Evolutionary conservation across 208 protist genomes (phyloP).

Genomic region (Leishmania lainsoni): DNA sequence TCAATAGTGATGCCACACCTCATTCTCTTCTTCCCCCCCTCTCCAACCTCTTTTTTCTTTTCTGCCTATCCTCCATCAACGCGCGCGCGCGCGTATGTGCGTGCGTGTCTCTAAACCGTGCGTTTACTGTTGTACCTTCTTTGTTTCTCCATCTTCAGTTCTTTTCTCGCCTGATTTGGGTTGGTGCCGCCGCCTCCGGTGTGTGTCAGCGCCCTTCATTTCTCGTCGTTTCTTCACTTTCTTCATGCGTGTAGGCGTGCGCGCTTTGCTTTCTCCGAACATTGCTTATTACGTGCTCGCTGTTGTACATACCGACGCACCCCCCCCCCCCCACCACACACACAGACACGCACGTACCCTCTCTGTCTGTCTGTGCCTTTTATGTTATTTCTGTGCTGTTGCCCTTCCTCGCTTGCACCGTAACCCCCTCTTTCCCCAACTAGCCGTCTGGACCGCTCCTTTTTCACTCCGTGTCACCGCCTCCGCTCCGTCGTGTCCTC

Average conservation of each 20-base stretch:
- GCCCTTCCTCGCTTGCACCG: neutral
- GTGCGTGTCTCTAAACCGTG: neutral
- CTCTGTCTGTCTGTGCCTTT: too few relatives aligned
- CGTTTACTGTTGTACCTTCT: neutral
- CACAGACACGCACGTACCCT: neutral
- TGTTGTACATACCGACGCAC: too few relatives aligned
- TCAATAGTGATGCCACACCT: neutral
- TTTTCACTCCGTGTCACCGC: neutral
- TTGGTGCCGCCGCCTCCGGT: neutral
- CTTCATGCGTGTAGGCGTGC: neutral
- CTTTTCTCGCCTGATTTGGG: neutral
- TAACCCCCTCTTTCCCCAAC: neutral
- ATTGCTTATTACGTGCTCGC: too few relatives aligned
- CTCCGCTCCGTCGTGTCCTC: neutral
- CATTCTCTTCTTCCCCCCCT: neutral
- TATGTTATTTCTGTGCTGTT: neutral
- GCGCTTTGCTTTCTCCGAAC: neutral
- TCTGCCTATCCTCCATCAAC: too few relatives aligned
- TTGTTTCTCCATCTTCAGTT: neutral
- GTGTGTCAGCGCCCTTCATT: neutral
- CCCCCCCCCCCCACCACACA: too few relatives aligned
- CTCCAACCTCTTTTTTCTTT: neutral
- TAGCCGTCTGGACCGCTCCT: neutral
- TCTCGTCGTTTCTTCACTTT: neutral
- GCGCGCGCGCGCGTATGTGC: neutral